These are phyloP conservation scores for Aspergillus sp. DNA, from an alignment of 2,329 filamentous ascomycete genomes.

Conservation along the genomic window DNA sequence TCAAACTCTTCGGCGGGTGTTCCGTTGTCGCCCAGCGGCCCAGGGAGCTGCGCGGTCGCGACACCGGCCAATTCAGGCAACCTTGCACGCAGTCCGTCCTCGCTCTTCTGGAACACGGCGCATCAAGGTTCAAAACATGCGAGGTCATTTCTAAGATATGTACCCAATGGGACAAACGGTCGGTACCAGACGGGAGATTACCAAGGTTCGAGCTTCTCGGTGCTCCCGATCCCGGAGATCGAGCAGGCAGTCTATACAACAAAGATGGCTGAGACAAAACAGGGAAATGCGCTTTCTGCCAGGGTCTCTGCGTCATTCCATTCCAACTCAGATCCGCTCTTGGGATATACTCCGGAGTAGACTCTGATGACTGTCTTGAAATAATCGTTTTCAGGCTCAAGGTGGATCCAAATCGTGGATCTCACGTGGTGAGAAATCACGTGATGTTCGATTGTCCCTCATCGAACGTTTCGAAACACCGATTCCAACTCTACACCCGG, in stretches of 20 bases:
- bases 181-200: conserved; percentile 26
- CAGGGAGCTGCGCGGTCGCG: conserved; percentile 12
- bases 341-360: background rate
- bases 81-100: background rate
- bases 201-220: conserved; percentile 25
- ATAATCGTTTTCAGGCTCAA: background rate
- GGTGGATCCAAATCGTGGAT: background rate
- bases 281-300: background rate
- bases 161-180: conserved; percentile 16
- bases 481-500: background rate
- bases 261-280: background rate
- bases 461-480: background rate
- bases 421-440: background rate
- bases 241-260: background rate
- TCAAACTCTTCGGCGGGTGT: conserved; percentile 10
- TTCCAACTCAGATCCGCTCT: background rate
- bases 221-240: conserved; percentile 6
- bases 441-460: background rate
- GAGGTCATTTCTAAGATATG: conserved; percentile 9
- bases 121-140: no score
- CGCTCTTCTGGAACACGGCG: background rate
- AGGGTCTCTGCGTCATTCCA: background rate
- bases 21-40: conserved; percentile 14
- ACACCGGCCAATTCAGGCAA: conserved; percentile 13
- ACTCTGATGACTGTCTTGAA: background rate